Base-by-base conservation (phyloP, 192 early-diverging fungal genomes). In the Entomortierella chlamydospora region DNA sequence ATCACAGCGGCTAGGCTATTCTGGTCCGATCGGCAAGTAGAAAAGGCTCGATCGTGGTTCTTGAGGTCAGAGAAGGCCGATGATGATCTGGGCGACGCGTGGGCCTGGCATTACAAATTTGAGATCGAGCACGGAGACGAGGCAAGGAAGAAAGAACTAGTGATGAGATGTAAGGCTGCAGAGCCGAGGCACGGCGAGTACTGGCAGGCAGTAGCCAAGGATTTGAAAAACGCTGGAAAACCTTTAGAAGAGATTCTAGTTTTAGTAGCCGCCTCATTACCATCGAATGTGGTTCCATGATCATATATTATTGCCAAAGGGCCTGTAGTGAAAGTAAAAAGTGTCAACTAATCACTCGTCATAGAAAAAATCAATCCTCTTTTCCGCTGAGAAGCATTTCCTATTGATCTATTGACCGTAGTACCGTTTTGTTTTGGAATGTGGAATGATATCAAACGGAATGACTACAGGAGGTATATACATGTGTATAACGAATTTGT, bases 11-110 rank as follows among this genome's bases (percentile, higher is more conserved):
- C 97, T 1, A 82, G 96, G 10, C 73, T 98, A 43, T 98, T 99
- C 69, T 98, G 96, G 97, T 74, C 87, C 0, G 98, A 99, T 78
- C 84, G 95, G 23, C 96, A 97, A 64, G 72, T 92, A 4, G 98
- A 97, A 23, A 99, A 98, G 84, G 96, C 97, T 10, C 74, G 97
- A 23, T 88, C 85, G 33, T 99, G 98, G 98, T 97, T 98, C 69
- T 74, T 84, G 57, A 88, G 95, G 26, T 95, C 97, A 1, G 84
- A 90, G 7, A 89, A 91, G 49, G 91, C 90, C 6, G 94, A 98
- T 68, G 86, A 93, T 2, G 94, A 98, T 76, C 81, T 89, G 7
- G 98, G 98, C 8, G 98, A 99, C 74, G 86, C 91, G 2, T 99
- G 94, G 93, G 97, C 94, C 15, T 99, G 95, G 95, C 95, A 92